Conservation (phyloP, 352 stramenopile genomes). For the Albugo laibachii region DNA sequence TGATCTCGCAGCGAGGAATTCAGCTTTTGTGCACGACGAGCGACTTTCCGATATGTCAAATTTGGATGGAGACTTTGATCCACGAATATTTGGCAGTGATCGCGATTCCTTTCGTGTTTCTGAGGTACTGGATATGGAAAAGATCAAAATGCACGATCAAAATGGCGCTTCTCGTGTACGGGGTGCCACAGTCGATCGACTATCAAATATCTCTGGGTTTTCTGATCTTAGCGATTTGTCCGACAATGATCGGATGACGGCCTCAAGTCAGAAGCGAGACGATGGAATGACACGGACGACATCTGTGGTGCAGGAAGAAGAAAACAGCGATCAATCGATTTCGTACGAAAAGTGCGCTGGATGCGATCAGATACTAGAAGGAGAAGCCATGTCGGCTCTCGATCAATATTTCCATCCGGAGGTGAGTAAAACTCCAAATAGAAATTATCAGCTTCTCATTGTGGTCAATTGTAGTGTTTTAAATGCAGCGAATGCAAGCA, state of each 20-base stretch:
- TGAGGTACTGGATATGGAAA: constrained; percentile 19
- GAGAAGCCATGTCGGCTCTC: constrained; percentile 55
- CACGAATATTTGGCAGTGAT: constrained; percentile 10
- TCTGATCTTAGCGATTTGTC: constrained; percentile 29
- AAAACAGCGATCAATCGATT: not conserved
- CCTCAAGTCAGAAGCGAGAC: constrained; percentile 17
- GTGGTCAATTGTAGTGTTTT: constrained; percentile 25
- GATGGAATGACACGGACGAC: not conserved
- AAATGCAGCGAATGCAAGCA: constrained; percentile 57
- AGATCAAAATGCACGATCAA: constrained; percentile 33
- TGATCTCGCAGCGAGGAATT: constrained; percentile 3
- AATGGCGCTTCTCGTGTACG: constrained; percentile 18
- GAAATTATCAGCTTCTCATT: not conserved
- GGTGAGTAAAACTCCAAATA: constrained; percentile 8
- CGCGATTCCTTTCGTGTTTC: constrained; percentile 14
- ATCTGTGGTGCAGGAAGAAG: constrained; percentile 43
- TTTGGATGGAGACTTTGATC: constrained; percentile 10
- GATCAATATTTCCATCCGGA: constrained; percentile 73
- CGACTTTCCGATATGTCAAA: not conserved
- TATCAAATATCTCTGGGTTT: constrained; percentile 47
- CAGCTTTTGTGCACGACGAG: constrained; percentile 11
- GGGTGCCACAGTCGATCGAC: constrained; percentile 16
- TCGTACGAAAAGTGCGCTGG: constrained; percentile 38
- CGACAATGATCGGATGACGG: constrained; percentile 32
- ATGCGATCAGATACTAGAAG: constrained; percentile 44